A percentile compares a stretch with the other conserved stretches of the same genome.
phyloP scores from a whole-genome alignment of 2,329 filamentous ascomycete species.

The Botrytis sinoallii region DNA sequence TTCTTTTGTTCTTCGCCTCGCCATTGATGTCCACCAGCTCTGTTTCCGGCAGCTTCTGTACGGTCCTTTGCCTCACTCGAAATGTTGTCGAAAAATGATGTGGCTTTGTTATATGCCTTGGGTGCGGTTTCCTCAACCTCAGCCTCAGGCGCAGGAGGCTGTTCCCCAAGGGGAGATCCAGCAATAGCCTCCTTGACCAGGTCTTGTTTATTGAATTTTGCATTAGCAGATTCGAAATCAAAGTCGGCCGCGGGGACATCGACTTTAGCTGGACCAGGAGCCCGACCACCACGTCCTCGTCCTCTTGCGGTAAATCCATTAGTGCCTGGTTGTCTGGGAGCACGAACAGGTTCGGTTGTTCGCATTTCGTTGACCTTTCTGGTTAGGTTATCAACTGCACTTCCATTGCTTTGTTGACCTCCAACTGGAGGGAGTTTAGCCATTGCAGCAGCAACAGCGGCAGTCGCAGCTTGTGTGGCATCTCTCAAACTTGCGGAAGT shows the following conservation, averaged over 20 bases:
- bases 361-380: constrained; percentile 77
- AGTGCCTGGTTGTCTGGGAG: constrained; percentile 46
- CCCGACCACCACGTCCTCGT: constrained; percentile 45
- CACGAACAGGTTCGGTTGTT: constrained; percentile 54
- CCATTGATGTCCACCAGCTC: constrained; percentile 80
- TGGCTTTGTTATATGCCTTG: constrained; percentile 76
- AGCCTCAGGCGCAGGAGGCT: constrained; percentile 36
- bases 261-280: constrained; percentile 57
- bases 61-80: constrained; percentile 90
- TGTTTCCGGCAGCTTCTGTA: constrained; percentile 64
- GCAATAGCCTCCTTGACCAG: constrained; percentile 84
- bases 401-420: constrained; percentile 36
- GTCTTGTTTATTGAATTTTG: constrained; percentile 85
- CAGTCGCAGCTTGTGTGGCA: constrained; percentile 71
- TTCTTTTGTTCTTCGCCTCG: constrained; percentile 88
- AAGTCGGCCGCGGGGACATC: constrained; percentile 90
- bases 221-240: constrained; percentile 83
- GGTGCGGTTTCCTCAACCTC: constrained; percentile 42
- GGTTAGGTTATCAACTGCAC: constrained; percentile 65
- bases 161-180: constrained; percentile 63
- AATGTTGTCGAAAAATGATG: constrained; percentile 97
- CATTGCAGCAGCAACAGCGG: constrained; percentile 78
- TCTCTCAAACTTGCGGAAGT: constrained; percentile 53
- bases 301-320: constrained; percentile 42
- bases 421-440: constrained; percentile 55